Percentiles rank a stretch among this genome's conserved stretches.
Evolutionary conservation across 164 flowering plant species (phyloP).

Genomic region (Vitis rotundifolia): DNA sequence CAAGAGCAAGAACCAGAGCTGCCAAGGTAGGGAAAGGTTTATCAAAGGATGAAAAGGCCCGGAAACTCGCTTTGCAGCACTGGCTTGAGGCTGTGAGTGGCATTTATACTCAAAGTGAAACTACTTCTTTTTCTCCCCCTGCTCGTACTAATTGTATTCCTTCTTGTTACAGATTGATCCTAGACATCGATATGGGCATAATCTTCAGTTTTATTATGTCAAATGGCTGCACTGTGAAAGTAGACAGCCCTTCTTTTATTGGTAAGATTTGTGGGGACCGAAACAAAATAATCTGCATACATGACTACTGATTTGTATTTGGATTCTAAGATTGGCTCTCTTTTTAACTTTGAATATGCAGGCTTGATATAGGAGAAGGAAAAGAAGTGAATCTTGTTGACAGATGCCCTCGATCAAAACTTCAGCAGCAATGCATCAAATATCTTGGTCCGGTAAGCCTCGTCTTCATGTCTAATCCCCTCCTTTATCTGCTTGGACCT

Average conservation of each 20-base stretch:
- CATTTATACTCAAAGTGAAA: not conserved
- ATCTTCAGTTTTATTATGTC: slow-evolving; percentile 81
- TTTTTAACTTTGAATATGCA: slow-evolving; percentile 22
- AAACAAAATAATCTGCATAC: not conserved
- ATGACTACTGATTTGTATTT: not conserved
- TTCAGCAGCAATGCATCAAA: slow-evolving; percentile 91
- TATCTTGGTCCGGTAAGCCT: slow-evolving; percentile 87
- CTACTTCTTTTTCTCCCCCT: not conserved
- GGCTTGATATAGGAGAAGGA: slow-evolving; percentile 94
- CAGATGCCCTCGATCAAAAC: slow-evolving; percentile 68
- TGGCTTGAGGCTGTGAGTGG: slow-evolving; percentile 96
- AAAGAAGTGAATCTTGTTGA: slow-evolving; percentile 68
- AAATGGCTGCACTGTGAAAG: slow-evolving; percentile 88
- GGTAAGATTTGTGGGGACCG: slow-evolving; percentile 45
- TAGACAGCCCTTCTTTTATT: slow-evolving; percentile 87
- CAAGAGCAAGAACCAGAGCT: slow-evolving; percentile 84
- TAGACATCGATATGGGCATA: slow-evolving; percentile 96
- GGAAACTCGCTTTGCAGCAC: slow-evolving; percentile 90
- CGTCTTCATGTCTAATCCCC: not conserved
- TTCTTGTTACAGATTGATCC: slow-evolving; percentile 76
- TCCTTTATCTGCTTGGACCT: not conserved
- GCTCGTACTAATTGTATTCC: slow-evolving; percentile 1
- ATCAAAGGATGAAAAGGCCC: slow-evolving; percentile 85
- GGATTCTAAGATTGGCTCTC: not conserved
- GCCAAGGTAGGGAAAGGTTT: slow-evolving; percentile 98